Evolutionary conservation across 495 filamentous ascomycete genomes (phyloP).

Genomic region (Penicillium antarcticum): DNA sequence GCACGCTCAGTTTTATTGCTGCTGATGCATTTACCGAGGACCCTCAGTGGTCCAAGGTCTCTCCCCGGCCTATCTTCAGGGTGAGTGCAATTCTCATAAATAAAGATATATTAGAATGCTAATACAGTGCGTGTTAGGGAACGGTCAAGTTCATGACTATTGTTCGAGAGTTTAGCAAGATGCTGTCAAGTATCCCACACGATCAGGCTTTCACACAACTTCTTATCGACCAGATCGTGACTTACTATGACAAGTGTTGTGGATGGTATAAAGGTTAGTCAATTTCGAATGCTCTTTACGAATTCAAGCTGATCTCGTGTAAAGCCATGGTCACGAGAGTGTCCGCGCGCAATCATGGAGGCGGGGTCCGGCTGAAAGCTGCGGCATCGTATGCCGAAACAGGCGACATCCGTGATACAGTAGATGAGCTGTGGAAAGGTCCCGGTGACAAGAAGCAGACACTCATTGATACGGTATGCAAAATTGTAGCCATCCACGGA

Average conservation of each 20-base stretch:
- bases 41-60: slow-evolving; percentile 70
- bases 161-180: slow-evolving; percentile 84
- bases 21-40: slow-evolving; percentile 86
- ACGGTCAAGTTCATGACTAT: slow-evolving; percentile 82
- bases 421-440: slow-evolving; percentile 59
- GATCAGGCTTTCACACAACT: slow-evolving; percentile 93
- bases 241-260: slow-evolving; percentile 87
- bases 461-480: slow-evolving; percentile 39
- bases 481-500: not conserved
- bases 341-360: slow-evolving; percentile 33
- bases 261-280: slow-evolving; percentile 75
- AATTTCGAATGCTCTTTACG: not conserved
- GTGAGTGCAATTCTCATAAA: slow-evolving; percentile 19
- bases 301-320: not conserved
- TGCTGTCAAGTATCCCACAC: slow-evolving; percentile 93
- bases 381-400: slow-evolving; percentile 68
- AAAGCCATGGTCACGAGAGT: slow-evolving; percentile 43
- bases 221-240: slow-evolving; percentile 82
- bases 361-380: slow-evolving; percentile 57
- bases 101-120: slow-evolving; percentile 1
- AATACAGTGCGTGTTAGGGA: slow-evolving; percentile 45
- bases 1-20: slow-evolving; percentile 76
- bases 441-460: slow-evolving; percentile 28
- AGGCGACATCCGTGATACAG: slow-evolving; percentile 63
- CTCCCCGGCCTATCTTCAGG: slow-evolving; percentile 84